Percentiles rank a stretch among this genome's conserved stretches.
Evolutionary conservation across 2,329 filamentous ascomycete species (phyloP).

Genomic region (Colletotrichum paranaense): DNA sequence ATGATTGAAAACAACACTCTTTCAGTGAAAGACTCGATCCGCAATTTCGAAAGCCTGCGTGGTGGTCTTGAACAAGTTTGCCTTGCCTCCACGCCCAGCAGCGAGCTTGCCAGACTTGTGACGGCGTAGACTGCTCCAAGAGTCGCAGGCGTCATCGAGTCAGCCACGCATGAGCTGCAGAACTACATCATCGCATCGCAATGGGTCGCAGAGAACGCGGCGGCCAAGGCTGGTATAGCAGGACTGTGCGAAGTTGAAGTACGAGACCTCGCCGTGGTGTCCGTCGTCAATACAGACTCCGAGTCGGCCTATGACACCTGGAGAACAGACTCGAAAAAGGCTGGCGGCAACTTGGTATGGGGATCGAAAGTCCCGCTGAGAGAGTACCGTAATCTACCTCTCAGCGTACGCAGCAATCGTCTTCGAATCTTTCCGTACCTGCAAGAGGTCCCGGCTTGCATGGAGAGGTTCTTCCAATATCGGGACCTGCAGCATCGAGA

Average conservation of each 20-base stretch:
- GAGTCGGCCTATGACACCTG: slow-evolving; percentile 23
- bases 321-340: neutral
- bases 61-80: neutral
- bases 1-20: slow-evolving; percentile 39
- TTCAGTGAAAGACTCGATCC: slow-evolving; percentile 15
- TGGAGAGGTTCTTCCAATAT: slow-evolving; percentile 32
- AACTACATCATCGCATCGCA: slow-evolving; percentile 40
- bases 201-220: slow-evolving; percentile 36
- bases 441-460: slow-evolving; percentile 37
- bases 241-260: slow-evolving; percentile 35
- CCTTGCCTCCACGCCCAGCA: slow-evolving; percentile 8
- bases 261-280: slow-evolving; percentile 21
- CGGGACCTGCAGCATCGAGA: slow-evolving; percentile 32
- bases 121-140: neutral
- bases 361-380: slow-evolving; percentile 29
- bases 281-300: slow-evolving; percentile 32
- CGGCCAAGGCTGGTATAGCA: slow-evolving; percentile 24
- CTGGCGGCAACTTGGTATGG: slow-evolving; percentile 25
- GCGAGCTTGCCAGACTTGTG: slow-evolving; percentile 12
- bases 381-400: slow-evolving; percentile 36
- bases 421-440: slow-evolving; percentile 39
- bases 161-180: slow-evolving; percentile 32
- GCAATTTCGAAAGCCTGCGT: slow-evolving; percentile 30
- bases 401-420: slow-evolving; percentile 36
- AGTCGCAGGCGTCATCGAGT: neutral